Evolutionary conservation across 2,329 filamentous ascomycete genomes (phyloP), one percentile per base, ranked within the genome.

Genomic region (Alternaria incomplexa): DNA sequence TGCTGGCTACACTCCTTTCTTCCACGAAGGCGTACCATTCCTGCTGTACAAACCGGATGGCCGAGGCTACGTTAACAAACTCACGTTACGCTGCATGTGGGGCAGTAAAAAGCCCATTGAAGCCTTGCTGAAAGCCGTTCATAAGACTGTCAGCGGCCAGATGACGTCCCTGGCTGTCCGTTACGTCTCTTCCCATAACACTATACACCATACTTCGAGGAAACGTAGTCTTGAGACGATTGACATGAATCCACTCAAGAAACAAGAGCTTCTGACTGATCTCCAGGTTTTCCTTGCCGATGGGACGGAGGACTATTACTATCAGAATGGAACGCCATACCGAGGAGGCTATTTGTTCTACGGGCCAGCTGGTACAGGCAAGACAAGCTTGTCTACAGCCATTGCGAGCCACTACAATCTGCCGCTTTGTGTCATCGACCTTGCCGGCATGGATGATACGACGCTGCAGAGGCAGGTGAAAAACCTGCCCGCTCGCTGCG

Each of bases 311-410:
- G 47, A 50, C 11, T 50, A 30, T 26, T 50, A 50, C 26, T 50
- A 28, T 9, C 47, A 50, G 28, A 50, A 50, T 11, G 54, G 62
- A 32, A 48, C 64, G 44, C 62, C 56, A 32, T 71, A 71, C 51
- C 54, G 62, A 58, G 46, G 58, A 61, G 65, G 66, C 12, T 69
- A 69, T 52, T 36, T 71, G 20, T 48, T 50, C n/a, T 22, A 50
- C 6, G 25, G 47, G 10, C 47, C 47, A 17, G 25, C 47, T 28
- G 58, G 66, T 53, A 67, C 65, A 53, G 53, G 62, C 45, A 64
- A 64, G 25, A 59, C 65, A 6, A 66, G 58, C 54, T 36, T 67
- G 13, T 50, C 45, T 23, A 44, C 57, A 10, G 54, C 55, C 9
- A 56, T 67, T 46, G 59, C 63, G 51, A 53, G 58, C 17, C 56